phyloP scores from a whole-genome alignment of 305 asterid species.

The Plantago rigida region DNA sequence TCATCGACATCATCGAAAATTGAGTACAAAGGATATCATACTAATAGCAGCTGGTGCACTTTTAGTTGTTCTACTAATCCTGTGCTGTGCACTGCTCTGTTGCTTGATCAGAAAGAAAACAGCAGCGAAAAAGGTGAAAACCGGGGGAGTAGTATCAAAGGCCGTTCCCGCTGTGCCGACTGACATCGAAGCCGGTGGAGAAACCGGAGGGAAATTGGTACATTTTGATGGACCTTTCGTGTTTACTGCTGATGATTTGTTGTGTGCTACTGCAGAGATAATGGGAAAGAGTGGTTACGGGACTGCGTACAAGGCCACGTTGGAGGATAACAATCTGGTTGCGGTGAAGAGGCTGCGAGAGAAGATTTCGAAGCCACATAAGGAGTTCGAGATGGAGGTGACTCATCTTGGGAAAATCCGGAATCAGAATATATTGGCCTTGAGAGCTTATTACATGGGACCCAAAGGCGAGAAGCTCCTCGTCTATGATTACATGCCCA shows the following conservation, averaged over 20 bases:
- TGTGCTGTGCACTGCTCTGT: slow-evolving; percentile 40
- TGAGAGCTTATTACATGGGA: slow-evolving; percentile 69
- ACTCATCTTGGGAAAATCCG: slow-evolving; percentile 56
- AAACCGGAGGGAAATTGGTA: slow-evolving; percentile 69
- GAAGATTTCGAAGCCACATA: slow-evolving; percentile 59
- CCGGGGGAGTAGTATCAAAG: slow-evolving; percentile 27
- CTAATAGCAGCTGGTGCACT: slow-evolving; percentile 68
- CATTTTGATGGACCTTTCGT: slow-evolving; percentile 68
- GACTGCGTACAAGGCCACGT: slow-evolving; percentile 69
- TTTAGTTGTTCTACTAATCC: slow-evolving; percentile 33
- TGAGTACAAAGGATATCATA: slow-evolving; percentile 70
- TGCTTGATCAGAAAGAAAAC: slow-evolving; percentile 54
- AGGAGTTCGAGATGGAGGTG: slow-evolving; percentile 62
- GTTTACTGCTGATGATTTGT: slow-evolving; percentile 68
- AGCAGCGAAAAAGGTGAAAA: slow-evolving; percentile 32
- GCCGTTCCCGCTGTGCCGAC: slow-evolving; percentile 22
- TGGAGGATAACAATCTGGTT: slow-evolving; percentile 59
- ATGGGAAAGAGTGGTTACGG: slow-evolving; percentile 80
- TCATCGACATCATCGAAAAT: slow-evolving; percentile 32
- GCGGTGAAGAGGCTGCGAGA: slow-evolving; percentile 78
- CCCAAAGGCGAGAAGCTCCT: slow-evolving; percentile 95
- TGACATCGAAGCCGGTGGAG: slow-evolving; percentile 51
- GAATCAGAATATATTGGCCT: slow-evolving; percentile 53
- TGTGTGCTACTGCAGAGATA: slow-evolving; percentile 79
- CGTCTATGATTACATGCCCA: slow-evolving; percentile 69